phyloP scores from a whole-genome alignment of 306 rosid genomes.

The Cucurbita moschata region DNA sequence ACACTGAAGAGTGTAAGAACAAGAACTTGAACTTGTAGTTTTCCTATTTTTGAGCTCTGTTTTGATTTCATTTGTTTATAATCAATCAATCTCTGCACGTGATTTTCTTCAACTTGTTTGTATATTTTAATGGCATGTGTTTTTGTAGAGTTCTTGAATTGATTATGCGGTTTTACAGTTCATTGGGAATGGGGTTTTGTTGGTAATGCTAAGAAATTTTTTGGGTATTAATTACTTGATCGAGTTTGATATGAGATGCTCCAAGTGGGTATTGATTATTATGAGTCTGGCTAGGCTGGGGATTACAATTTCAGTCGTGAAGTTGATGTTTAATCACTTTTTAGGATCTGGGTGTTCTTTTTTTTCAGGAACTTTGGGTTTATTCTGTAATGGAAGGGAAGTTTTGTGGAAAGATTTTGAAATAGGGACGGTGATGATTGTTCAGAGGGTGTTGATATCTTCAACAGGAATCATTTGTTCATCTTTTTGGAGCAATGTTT shows the following conservation, averaged over 20 bases:
- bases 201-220: neutral
- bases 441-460: conserved; percentile 20
- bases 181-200: neutral
- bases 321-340: neutral
- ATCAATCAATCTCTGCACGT: conserved; percentile 18
- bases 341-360: neutral
- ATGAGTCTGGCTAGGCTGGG: neutral
- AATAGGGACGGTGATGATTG: neutral
- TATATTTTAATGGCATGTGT: conserved; percentile 12
- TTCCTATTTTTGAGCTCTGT: neutral
- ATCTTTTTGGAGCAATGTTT: conserved; percentile 23
- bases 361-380: neutral
- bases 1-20: neutral
- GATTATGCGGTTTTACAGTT: neutral
- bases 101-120: conserved; percentile 16
- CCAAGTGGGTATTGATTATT: conserved; percentile 16
- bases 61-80: neutral
- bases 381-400: neutral
- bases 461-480: conserved; percentile 8
- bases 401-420: neutral
- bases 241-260: neutral
- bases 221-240: neutral
- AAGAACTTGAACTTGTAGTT: neutral
- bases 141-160: neutral
- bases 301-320: neutral